A percentile compares a stretch with the other conserved stretches of the same genome.
Evolutionary conservation across 495 filamentous ascomycete species (phyloP).

Genomic region (Penicillium robsamsonii): DNA sequence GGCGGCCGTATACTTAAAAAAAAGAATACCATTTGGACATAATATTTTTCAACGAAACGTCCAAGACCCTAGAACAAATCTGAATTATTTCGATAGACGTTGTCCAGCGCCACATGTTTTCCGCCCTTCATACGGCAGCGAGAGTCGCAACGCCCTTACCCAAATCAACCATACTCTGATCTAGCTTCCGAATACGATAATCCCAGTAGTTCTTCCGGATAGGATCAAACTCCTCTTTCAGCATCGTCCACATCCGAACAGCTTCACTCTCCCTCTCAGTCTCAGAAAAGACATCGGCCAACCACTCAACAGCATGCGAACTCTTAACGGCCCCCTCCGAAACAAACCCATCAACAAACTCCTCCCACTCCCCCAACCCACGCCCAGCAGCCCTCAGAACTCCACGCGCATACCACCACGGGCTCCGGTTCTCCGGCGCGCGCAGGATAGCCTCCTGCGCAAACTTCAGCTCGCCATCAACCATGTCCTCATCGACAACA

Average conservation of each 20-base stretch:
- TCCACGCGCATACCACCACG: constrained; percentile 89
- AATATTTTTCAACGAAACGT: neutral
- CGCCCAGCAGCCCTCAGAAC: constrained; percentile 63
- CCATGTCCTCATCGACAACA: constrained; percentile 55
- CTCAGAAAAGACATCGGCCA: constrained; percentile 78
- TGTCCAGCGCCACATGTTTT: neutral
- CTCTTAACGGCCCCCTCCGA: constrained; percentile 53
- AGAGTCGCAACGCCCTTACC: neutral
- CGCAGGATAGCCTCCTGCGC: constrained; percentile 65
- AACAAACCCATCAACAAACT: constrained; percentile 67
- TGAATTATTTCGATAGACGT: neutral
- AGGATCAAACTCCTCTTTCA: constrained; percentile 85
- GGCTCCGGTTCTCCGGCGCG: constrained; percentile 89
- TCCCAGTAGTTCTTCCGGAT: constrained; percentile 92
- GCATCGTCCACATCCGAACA: constrained; percentile 60
- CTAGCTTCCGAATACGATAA: constrained; percentile 59
- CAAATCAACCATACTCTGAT: constrained; percentile 14
- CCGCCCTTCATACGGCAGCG: neutral
- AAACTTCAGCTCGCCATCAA: constrained; percentile 74
- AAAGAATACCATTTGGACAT: neutral
- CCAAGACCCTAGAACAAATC: neutral
- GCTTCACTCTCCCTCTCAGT: constrained; percentile 44
- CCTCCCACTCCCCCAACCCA: constrained; percentile 55
- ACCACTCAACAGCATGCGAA: constrained; percentile 83
- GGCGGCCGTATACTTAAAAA: neutral